phyloP scores from a whole-genome alignment of 352 stramenopile species.

The Phytophthora fragariaefolia region DNA sequence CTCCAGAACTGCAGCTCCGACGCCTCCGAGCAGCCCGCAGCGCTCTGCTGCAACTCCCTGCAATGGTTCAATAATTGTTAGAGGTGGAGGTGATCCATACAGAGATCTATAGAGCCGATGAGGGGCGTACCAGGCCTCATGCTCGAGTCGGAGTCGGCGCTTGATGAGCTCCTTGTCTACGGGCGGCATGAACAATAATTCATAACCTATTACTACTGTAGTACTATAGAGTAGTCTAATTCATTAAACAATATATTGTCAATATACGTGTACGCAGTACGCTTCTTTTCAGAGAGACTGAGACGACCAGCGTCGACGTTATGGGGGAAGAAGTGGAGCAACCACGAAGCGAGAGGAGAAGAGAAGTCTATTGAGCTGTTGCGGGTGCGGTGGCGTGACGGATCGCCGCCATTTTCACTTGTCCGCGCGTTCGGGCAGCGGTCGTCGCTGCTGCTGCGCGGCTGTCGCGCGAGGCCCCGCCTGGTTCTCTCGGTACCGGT shows the following conservation, averaged over 20 bases:
- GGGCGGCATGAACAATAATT: neutral
- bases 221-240: too few relatives aligned
- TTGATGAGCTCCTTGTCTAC: conserved; percentile 29
- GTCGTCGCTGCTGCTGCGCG: conserved; percentile 10
- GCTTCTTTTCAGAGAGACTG: neutral
- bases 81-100: neutral
- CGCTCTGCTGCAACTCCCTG: conserved; percentile 24
- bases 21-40: neutral
- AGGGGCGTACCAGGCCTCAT: conserved; percentile 24
- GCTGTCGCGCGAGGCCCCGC: neutral
- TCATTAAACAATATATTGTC: neutral
- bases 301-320: neutral
- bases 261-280: neutral
- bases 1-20: conserved; percentile 27
- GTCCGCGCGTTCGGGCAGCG: conserved; percentile 11
- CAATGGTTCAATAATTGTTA: neutral
- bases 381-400: neutral
- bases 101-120: neutral
- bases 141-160: conserved; percentile 25
- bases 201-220: neutral
- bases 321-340: neutral
- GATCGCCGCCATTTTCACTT: conserved; percentile 7
- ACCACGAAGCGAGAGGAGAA: neutral
- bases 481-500: conserved; percentile 52
- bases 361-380: neutral